Evolutionary conservation across 2,329 filamentous ascomycete species (phyloP), one percentile per base, ranked within the genome.

Genomic region (Microdochium bolleyi): DNA sequence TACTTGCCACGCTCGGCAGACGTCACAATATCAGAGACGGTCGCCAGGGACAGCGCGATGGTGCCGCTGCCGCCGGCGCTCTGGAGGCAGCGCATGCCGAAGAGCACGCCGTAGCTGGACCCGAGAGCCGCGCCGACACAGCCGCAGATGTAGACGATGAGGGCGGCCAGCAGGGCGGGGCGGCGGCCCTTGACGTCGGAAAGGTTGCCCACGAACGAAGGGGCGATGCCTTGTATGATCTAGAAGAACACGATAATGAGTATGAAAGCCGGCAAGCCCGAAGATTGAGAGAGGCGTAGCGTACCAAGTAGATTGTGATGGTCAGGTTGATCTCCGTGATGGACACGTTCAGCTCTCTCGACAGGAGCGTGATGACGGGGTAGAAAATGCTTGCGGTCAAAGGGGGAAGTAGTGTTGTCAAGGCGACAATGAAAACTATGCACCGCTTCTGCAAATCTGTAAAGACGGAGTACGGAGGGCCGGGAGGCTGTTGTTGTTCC

Each of bases 281-380:
- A 2, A 10, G 24, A 13, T 2, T 24, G 9, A 59, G 4, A 16
- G 13, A 16, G 37, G 4, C 13, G 37, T 14, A 14, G 37, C 61
- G 48, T 58, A 70, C 69, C 63, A 78, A 61, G 54, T 78, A 79
- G 3, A 70, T 72, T 1, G 75, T 79, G 14, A 79, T 65, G 0
- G 77, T 78, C 54, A 79, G 62, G 56, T 79, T 77, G 57, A 78
- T 70, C 49, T 67, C 62, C 7, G 71, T 67, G 14, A 61, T 62
- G 1, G 73, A 70, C 11, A 74, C 68, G 24, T 68, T 53, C 44
- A 76, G 64, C 25, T 70, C 69, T 3, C 56, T 53, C 0, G 70
- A 66, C 3, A 73, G 62, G 1, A 62, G 60, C 27, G 66, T 61
- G 25, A 72, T 55, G 1, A 67, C 67, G 3, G 69, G 69, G 21